A percentile compares a stretch with the other conserved stretches of the same genome.
phyloP scores from a whole-genome alignment of 2,329 filamentous ascomycete species.

The Rhynchosporium graminicola region DNA sequence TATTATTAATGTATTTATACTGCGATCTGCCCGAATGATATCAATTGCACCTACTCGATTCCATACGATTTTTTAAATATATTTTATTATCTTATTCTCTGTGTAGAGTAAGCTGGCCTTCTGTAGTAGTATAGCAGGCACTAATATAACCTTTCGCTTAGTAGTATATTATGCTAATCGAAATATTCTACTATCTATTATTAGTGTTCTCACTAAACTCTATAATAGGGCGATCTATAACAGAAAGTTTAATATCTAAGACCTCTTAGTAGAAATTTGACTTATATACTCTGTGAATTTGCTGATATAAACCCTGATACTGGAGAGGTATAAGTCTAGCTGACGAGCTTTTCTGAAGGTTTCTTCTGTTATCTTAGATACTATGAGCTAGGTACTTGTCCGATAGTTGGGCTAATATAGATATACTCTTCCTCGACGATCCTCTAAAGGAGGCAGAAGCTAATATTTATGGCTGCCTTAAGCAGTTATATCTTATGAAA shows the following conservation, averaged over 20 bases:
- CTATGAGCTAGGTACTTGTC: not conserved
- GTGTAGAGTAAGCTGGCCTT: not conserved
- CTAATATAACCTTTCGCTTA: not conserved
- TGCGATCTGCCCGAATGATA: not conserved
- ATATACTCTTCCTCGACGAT: not conserved
- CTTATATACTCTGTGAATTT: not conserved
- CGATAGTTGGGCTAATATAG: not conserved
- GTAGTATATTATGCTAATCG: not conserved
- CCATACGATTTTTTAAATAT: not conserved
- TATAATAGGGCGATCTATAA: not conserved
- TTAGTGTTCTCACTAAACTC: not conserved
- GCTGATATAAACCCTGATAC: not conserved
- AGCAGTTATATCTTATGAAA: constrained; percentile 4
- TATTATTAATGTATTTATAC: constrained; percentile 1
- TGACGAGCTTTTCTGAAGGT: not conserved
- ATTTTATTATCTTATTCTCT: constrained; percentile 4
- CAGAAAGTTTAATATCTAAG: constrained; percentile 1
- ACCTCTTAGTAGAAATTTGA: constrained; percentile 2
- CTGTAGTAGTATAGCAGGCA: not conserved
- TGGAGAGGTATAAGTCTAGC: not conserved
- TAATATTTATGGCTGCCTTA: not conserved
- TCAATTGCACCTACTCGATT: not conserved
- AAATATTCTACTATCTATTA: not conserved
- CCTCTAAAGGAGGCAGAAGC: not conserved
- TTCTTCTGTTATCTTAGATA: not conserved